These are phyloP conservation scores for Aspergillus quadricinctus DNA, from an alignment of 2,329 filamentous ascomycete genomes.

Conservation along the genomic window DNA sequence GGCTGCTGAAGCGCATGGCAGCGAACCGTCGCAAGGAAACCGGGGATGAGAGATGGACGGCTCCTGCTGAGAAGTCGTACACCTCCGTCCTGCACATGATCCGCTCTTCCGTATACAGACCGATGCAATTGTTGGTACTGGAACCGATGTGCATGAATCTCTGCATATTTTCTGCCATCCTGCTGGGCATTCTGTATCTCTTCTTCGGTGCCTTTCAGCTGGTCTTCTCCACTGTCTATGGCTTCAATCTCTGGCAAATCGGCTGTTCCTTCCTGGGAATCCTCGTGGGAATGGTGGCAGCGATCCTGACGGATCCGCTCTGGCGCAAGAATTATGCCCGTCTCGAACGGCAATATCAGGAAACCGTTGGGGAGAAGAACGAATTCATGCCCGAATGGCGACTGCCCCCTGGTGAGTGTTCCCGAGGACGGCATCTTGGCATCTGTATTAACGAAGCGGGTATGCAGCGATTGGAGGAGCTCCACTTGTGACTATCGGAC, in stretches of 20 bases:
- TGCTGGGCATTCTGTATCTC: slow-evolving; percentile 84
- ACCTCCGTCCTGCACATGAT: slow-evolving; percentile 63
- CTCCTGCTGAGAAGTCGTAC: slow-evolving; percentile 69
- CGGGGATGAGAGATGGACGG: slow-evolving; percentile 70
- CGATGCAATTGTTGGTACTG: slow-evolving; percentile 71
- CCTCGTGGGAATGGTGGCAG: slow-evolving; percentile 44
- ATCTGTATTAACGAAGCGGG: not conserved
- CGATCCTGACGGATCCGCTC: slow-evolving; percentile 41
- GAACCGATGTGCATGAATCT: slow-evolving; percentile 84
- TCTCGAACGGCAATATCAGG: slow-evolving; percentile 36
- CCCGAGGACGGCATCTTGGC: no score
- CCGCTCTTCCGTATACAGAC: slow-evolving; percentile 55
- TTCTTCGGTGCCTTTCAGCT: slow-evolving; percentile 87
- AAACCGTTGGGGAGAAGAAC: slow-evolving; percentile 27
- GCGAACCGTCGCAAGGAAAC: slow-evolving; percentile 65
- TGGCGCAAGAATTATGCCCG: slow-evolving; percentile 44
- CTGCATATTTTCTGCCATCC: slow-evolving; percentile 74
- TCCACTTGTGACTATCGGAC: slow-evolving; percentile 69
- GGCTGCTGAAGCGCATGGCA: slow-evolving; percentile 68
- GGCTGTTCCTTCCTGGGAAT: slow-evolving; percentile 69
- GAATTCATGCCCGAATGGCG: slow-evolving; percentile 81
- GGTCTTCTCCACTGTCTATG: slow-evolving; percentile 70
- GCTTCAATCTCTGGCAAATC: slow-evolving; percentile 72
- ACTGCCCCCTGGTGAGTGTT: slow-evolving; percentile 59
- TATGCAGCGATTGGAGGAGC: slow-evolving; percentile 61